Conservation (phyloP, 441 rosid genomes). For the Croton setiger region DNA sequence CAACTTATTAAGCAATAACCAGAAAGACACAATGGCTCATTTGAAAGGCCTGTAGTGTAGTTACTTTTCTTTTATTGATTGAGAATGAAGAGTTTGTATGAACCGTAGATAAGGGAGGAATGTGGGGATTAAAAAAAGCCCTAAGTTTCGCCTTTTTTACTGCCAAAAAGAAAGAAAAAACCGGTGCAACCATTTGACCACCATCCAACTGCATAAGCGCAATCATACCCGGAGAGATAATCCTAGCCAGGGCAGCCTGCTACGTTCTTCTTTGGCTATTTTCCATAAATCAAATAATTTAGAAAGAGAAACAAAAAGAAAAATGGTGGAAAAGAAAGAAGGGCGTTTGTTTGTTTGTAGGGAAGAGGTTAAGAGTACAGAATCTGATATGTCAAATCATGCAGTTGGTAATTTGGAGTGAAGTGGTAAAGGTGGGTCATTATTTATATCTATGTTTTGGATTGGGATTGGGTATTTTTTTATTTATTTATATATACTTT, state of each 20-base stretch:
- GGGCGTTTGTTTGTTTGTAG: conserved; percentile 23
- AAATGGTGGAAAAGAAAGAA: neutral
- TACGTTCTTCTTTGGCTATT: too few species aligned
- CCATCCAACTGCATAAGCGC: too few species aligned
- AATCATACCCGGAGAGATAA: conserved; percentile 3
- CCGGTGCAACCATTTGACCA: neutral
- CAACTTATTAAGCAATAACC: too few species aligned
- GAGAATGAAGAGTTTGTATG: neutral
- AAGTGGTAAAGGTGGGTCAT: conserved; percentile 9
- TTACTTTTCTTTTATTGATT: neutral
- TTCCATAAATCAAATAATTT: too few species aligned
- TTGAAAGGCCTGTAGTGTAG: too few species aligned
- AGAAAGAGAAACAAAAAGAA: neutral
- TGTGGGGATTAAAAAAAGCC: neutral
- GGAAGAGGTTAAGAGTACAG: conserved; percentile 35
- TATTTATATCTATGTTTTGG: neutral
- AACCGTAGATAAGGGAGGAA: conserved; percentile 1
- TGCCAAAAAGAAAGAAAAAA: neutral
- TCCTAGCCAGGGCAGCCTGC: too few species aligned
- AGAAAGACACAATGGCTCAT: too few species aligned
- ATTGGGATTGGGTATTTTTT: conserved; percentile 8
- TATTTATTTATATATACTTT: too few species aligned
- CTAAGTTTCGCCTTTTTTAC: neutral
- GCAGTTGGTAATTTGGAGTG: conserved; percentile 41
- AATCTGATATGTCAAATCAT: conserved; percentile 64